Percentiles rank a stretch among this genome's conserved stretches.
Evolutionary conservation across 1,284 basidiomycete species (phyloP).

Genomic region (Tilletiopsis washingtonensis): DNA sequence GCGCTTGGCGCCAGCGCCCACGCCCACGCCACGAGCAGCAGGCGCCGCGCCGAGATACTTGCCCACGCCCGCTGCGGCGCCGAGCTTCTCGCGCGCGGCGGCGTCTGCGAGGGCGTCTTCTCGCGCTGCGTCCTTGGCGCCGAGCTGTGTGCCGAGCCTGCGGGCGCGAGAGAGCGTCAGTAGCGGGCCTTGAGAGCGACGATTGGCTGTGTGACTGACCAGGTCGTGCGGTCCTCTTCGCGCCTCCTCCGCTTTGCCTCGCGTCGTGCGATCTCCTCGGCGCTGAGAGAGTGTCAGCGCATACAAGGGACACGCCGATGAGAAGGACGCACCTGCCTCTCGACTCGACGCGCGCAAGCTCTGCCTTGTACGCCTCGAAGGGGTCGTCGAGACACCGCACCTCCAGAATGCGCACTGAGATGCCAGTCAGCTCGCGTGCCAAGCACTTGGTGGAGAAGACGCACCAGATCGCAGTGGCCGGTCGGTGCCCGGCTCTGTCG

Average conservation of each 20-base stretch:
- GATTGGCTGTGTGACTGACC: slow-evolving; percentile 18
- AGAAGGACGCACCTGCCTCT: too few species aligned
- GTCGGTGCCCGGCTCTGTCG: slow-evolving; percentile 74
- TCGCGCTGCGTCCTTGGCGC: neutral
- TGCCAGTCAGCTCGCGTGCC: neutral
- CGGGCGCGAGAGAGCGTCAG: neutral
- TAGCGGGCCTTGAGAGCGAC: neutral
- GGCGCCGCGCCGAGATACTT: too few species aligned
- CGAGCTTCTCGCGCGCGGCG: neutral
- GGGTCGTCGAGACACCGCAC: slow-evolving; percentile 35
- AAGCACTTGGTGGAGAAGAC: neutral
- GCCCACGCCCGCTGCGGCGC: slow-evolving; percentile 6
- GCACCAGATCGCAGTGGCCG: slow-evolving; percentile 61
- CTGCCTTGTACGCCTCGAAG: slow-evolving; percentile 27
- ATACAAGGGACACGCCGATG: too few species aligned
- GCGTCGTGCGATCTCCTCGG: slow-evolving; percentile 17
- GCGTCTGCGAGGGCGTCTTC: neutral
- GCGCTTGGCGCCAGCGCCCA: neutral
- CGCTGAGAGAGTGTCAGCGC: too few species aligned
- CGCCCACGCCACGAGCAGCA: too few species aligned
- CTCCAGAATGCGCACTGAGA: slow-evolving; percentile 56
- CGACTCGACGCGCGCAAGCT: slow-evolving; percentile 13
- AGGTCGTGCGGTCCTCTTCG: slow-evolving; percentile 40
- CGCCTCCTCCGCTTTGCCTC: slow-evolving; percentile 33
- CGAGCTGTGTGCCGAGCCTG: slow-evolving; percentile 16